Percentiles rank a stretch among this genome's conserved stretches.
Evolutionary conservation across 2,329 filamentous ascomycete genomes (phyloP).

Genomic region (Colletotrichum sp.): DNA sequence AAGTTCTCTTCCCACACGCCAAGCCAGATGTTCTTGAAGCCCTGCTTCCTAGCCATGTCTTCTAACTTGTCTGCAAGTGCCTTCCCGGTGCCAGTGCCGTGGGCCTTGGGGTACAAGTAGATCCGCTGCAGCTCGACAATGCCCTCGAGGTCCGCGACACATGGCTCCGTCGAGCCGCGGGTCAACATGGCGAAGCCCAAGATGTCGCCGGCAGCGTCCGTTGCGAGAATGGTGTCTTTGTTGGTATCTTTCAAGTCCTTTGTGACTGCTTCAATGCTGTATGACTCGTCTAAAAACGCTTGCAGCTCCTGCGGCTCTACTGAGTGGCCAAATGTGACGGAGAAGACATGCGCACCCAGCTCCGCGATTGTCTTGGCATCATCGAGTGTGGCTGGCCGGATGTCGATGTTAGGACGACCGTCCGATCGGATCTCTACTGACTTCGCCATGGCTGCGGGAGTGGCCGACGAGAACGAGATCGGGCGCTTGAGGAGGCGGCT

Average conservation of each 20-base stretch:
- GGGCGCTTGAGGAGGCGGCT: neutral
- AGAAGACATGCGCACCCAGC: slow-evolving; percentile 42
- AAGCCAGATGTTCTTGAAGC: slow-evolving; percentile 46
- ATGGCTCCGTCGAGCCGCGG: slow-evolving; percentile 40
- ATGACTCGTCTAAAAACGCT: slow-evolving; percentile 41
- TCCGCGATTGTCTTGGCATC: slow-evolving; percentile 35
- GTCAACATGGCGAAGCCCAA: slow-evolving; percentile 48
- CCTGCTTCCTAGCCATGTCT: slow-evolving; percentile 37
- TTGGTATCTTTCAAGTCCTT: slow-evolving; percentile 26
- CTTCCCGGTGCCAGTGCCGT: slow-evolving; percentile 44
- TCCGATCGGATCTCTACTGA: neutral
- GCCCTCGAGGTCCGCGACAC: slow-evolving; percentile 32
- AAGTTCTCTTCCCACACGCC: slow-evolving; percentile 54
- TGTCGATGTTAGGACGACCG: neutral
- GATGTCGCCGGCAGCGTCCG: slow-evolving; percentile 23
- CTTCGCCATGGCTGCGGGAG: neutral
- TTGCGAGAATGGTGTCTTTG: slow-evolving; percentile 31
- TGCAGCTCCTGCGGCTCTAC: slow-evolving; percentile 39
- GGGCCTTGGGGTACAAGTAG: slow-evolving; percentile 39
- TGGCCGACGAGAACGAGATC: neutral
- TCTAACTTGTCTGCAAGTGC: slow-evolving; percentile 33
- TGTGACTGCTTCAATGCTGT: slow-evolving; percentile 36
- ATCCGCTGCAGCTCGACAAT: slow-evolving; percentile 47
- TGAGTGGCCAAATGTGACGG: slow-evolving; percentile 45
- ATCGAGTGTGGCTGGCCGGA: neutral